These are phyloP conservation scores for Leucocoprinus sp. DNA, from an alignment of 768 basidiomycete genomes.

Conservation along the genomic window DNA sequence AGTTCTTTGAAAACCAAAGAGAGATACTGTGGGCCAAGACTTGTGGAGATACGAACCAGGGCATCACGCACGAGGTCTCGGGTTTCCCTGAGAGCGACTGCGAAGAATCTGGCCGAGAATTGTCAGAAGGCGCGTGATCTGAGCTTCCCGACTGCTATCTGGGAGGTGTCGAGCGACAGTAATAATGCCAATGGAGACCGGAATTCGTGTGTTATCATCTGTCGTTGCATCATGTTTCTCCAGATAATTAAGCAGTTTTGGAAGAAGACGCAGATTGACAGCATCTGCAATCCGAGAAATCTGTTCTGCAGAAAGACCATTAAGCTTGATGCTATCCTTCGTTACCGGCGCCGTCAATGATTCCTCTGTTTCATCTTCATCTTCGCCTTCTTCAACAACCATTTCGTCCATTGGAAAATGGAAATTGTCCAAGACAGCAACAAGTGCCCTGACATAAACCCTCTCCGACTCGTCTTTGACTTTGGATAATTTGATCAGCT, in stretches of 20 bases:
- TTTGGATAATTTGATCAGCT: constrained; percentile 64
- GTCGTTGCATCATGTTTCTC: constrained; percentile 72
- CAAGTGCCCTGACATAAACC: constrained; percentile 76
- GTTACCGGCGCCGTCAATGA: constrained; percentile 16
- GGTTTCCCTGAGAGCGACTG: constrained; percentile 90
- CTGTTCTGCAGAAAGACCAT: constrained; percentile 11
- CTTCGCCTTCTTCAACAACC: constrained; percentile 25
- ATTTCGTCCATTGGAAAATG: constrained; percentile 77
- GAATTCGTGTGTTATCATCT: constrained; percentile 82
- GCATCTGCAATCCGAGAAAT: constrained; percentile 55
- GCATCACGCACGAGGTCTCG: constrained; percentile 82
- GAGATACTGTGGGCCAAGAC: constrained; percentile 68
- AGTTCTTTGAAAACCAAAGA: constrained; percentile 70
- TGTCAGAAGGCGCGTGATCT: constrained; percentile 72
- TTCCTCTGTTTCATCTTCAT: constrained; percentile 18
- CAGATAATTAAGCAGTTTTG: constrained; percentile 69
- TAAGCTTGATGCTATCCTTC: constrained; percentile 6
- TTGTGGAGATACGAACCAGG: constrained; percentile 67
- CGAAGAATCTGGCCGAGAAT: constrained; percentile 83
- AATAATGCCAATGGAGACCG: constrained; percentile 80
- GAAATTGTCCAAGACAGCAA: constrained; percentile 83
- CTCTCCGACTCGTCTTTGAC: constrained; percentile 67
- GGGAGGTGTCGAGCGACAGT: constrained; percentile 81
- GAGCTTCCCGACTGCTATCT: constrained; percentile 45
- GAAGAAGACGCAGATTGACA: constrained; percentile 70